phyloP scores from a whole-genome alignment of 768 basidiomycete genomes.

The Trametes sanguinea region DNA sequence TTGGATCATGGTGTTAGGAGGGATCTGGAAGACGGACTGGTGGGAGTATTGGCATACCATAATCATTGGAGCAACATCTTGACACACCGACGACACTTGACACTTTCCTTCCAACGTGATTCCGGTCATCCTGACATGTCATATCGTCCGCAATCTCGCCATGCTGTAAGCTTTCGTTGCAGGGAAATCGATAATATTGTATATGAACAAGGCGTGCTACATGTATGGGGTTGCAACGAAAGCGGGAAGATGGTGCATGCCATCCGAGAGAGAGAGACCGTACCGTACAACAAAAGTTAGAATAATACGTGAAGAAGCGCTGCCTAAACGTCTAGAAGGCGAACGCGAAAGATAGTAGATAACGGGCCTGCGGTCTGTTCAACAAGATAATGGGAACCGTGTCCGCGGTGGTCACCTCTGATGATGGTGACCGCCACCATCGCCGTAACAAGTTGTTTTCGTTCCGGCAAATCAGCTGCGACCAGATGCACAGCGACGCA shows the following conservation, averaged over 20 bases:
- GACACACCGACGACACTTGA: no score
- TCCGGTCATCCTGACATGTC: not conserved
- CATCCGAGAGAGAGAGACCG: not conserved
- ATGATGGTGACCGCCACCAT: not conserved
- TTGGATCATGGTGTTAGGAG: not conserved
- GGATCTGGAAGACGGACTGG: conserved; percentile 4
- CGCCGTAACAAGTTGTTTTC: not conserved
- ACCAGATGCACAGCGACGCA: not conserved
- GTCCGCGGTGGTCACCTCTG: not conserved
- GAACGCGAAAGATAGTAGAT: not conserved
- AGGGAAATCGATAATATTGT: conserved; percentile 9
- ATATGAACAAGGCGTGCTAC: conserved; percentile 12
- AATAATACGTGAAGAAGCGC: not conserved
- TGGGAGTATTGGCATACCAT: not conserved
- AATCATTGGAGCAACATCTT: not conserved
- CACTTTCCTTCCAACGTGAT: no score
- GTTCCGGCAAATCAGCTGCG: not conserved
- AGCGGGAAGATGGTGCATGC: not conserved
- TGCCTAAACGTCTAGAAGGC: not conserved
- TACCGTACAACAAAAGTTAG: conserved; percentile 8
- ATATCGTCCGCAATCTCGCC: conserved; percentile 4
- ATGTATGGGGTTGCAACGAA: conserved; percentile 1
- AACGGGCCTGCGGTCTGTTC: conserved; percentile 11
- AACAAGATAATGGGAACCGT: not conserved
- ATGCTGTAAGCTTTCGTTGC: conserved; percentile 5